These are phyloP conservation scores for Boletus reticulatus DNA, from an alignment of 768 basidiomycete species.

Conservation along the genomic window DNA sequence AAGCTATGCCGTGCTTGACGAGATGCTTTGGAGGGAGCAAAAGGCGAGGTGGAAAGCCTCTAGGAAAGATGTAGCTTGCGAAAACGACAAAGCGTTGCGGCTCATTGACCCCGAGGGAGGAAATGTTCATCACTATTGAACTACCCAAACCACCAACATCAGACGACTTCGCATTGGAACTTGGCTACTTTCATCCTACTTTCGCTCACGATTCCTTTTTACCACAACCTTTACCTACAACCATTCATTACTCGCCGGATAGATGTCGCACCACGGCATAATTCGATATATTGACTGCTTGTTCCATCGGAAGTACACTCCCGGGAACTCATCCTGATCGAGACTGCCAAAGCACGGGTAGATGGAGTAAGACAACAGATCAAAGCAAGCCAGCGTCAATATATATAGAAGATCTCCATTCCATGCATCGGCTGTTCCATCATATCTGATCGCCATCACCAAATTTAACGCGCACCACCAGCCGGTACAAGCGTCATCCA, in stretches of 20 bases:
- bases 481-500: conserved; percentile 17
- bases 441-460: too few relatives aligned
- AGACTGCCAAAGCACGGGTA: neutral
- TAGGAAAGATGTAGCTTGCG: conserved; percentile 11
- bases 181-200: neutral
- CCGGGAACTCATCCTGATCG: neutral
- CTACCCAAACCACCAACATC: neutral
- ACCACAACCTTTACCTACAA: neutral
- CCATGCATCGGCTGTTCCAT: too few relatives aligned
- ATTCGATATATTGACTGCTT: conserved; percentile 2
- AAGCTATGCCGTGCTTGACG: conserved; percentile 28
- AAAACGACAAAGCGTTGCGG: conserved; percentile 1
- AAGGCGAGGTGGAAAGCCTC: conserved; percentile 32
- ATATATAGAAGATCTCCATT: neutral
- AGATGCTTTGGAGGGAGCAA: conserved; percentile 39
- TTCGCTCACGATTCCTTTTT: neutral
- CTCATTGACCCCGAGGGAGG: conserved; percentile 10
- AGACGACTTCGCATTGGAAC: neutral
- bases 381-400: conserved; percentile 1
- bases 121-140: conserved; percentile 4
- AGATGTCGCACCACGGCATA: neutral
- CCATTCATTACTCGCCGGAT: neutral
- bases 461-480: conserved; percentile 6
- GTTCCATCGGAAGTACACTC: neutral
- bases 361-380: neutral